Base-by-base conservation (phyloP, 495 filamentous ascomycete genomes). In the Penicillium steckii region DNA sequence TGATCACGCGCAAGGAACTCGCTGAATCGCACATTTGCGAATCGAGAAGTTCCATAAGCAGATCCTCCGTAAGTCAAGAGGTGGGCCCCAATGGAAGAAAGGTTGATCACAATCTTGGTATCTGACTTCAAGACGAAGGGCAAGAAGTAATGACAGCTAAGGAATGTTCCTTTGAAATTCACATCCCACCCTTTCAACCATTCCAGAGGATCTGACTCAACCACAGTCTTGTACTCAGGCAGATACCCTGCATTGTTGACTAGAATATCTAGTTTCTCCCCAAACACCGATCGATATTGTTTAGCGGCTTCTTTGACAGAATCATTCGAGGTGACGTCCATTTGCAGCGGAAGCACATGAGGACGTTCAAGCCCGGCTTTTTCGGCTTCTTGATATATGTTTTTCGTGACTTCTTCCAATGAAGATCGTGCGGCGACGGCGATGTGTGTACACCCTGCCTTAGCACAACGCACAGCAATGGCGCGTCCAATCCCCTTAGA, bases 221-320 rank as follows among this genome's bases (percentile, higher is more conserved):
- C 60, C 4, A 83, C 60, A 1, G 53, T 64, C 10, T 17, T 25
- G 56, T 57, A 76, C 7, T 55, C 24, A 12, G 71, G 62, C 4
- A 78, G 50, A 29, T 59, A 55, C n/a, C 76, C 81, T 0, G 81
- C 79, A 42, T 84, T 83, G 57, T 80, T 82, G 52, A 84, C 64
- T 13, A 84, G 56, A 32, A 84, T 71, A 44, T 85, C 80, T 0
- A 83, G 50, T 1, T 61, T 56, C 3, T 72, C 72, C 1, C 32
- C 53, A 37, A 73, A 68, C 0, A 41, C 35, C 29, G 64, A 24
- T 18, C 68, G 65, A 3, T 69, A 56, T 8, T 62, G 26, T 4
- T 60, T 45, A 4, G 62, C 72, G 0, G 67, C 69, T 1, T 46
- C 52, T 1, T 64, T 66, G 4, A 80, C 74, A 42, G 56, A 68